Evolutionary conservation across 2,329 filamentous ascomycete species (phyloP).

Genomic region (Rasamsonia emersonii): DNA sequence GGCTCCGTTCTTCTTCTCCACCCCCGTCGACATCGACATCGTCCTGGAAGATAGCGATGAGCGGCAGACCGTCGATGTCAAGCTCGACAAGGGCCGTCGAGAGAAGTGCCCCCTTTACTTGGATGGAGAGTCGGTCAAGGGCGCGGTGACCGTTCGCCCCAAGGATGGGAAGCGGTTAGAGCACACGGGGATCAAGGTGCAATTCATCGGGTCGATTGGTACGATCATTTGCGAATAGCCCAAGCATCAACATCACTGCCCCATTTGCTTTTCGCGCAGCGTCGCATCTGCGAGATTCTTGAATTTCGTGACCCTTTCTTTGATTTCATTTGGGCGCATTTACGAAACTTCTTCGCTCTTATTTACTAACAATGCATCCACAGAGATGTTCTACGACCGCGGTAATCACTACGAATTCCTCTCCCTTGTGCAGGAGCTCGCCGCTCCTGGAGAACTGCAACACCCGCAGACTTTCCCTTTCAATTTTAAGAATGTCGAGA

Average conservation of each 20-base stretch:
- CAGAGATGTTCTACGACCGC: constrained; percentile 99
- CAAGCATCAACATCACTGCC: constrained; percentile 4
- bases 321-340: too few species aligned
- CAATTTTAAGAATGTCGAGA: constrained; percentile 99
- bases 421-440: constrained; percentile 90
- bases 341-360: too few species aligned
- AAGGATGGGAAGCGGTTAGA: constrained; percentile 98
- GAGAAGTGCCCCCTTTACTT: constrained; percentile 96
- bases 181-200: constrained; percentile 98
- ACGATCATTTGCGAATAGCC: too few species aligned
- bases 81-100: constrained; percentile 94
- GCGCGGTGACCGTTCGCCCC: constrained; percentile 84
- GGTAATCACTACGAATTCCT: constrained; percentile 99
- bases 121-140: constrained; percentile 97
- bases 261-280: background rate
- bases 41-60: constrained; percentile 94
- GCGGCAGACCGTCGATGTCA: constrained; percentile 90
- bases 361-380: too few species aligned
- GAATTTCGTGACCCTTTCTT: too few species aligned
- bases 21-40: constrained; percentile 96
- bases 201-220: constrained; percentile 99
- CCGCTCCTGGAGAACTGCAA: constrained; percentile 92
- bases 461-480: constrained; percentile 98
- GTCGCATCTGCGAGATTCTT: too few species aligned
- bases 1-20: constrained; percentile 99